Conservation (phyloP, 345 rosid genomes). For the Populus simonii region DNA sequence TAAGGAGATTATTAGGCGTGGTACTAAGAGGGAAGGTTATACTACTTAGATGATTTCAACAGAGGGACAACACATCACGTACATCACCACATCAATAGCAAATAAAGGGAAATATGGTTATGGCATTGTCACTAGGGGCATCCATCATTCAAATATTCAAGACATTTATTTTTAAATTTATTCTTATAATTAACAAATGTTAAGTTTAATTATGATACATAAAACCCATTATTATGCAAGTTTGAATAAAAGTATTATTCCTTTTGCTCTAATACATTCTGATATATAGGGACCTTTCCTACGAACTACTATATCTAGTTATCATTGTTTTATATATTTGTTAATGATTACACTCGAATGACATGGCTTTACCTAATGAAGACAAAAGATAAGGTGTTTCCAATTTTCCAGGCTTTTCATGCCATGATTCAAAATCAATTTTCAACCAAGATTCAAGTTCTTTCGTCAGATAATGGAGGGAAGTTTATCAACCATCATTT, state of each 20-base stretch:
- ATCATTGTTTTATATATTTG: constrained; percentile 7
- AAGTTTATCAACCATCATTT: background rate
- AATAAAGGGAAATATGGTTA: background rate
- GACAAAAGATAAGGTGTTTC: background rate
- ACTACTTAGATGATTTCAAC: background rate
- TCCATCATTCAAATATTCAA: too few species aligned
- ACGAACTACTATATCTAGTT: background rate
- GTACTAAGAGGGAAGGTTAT: background rate
- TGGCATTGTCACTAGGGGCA: too few species aligned
- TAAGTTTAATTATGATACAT: too few species aligned
- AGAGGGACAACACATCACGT: background rate
- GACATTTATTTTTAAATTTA: too few species aligned
- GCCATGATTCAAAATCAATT: background rate
- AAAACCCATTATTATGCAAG: too few species aligned
- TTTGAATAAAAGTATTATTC: too few species aligned
- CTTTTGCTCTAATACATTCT: too few species aligned
- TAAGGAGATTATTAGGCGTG: background rate
- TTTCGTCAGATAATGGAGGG: background rate
- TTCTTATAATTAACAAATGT: too few species aligned
- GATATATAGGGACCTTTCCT: too few species aligned
- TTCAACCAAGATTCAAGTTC: background rate
- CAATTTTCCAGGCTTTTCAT: background rate
- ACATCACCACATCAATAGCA: background rate
- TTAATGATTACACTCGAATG: background rate
- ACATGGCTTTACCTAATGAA: constrained; percentile 6